These are phyloP conservation scores for Starmerella stigmatis DNA, from an alignment of 805 yeast genomes.

Conservation along the genomic window DNA sequence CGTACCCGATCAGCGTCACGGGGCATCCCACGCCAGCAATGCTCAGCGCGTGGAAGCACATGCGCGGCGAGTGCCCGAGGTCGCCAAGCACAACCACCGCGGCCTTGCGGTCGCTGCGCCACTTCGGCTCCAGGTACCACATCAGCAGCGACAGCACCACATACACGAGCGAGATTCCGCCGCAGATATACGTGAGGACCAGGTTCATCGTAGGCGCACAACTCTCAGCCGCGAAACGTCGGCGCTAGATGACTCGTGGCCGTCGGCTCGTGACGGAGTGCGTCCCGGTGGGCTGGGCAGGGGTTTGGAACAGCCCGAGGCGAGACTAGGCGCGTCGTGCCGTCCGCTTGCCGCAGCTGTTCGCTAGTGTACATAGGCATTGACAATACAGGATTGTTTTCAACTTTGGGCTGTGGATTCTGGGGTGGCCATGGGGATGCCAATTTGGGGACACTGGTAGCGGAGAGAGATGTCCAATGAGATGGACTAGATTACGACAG, in stretches of 20 bases:
- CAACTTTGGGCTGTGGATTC: too few relatives aligned
- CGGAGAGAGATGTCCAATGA: too few relatives aligned
- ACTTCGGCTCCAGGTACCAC: slow-evolving; percentile 24
- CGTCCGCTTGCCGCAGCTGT: too few relatives aligned
- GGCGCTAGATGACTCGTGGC: too few relatives aligned
- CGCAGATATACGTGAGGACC: slow-evolving; percentile 10
- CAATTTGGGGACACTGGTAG: too few relatives aligned
- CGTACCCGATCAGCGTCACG: slow-evolving; percentile 79
- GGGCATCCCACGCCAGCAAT: slow-evolving; percentile 56
- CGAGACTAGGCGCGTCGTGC: too few relatives aligned
- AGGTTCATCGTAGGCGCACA: slow-evolving; percentile 9
- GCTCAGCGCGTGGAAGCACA: slow-evolving; percentile 79
- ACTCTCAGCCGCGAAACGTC: not conserved
- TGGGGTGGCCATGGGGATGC: too few relatives aligned
- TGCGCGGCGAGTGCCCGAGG: slow-evolving; percentile 88
- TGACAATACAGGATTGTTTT: too few relatives aligned
- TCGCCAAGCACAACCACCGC: slow-evolving; percentile 84
- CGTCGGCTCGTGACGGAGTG: not conserved
- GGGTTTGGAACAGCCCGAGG: too few relatives aligned
- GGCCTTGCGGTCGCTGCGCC: slow-evolving; percentile 39
- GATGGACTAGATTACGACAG: too few relatives aligned
- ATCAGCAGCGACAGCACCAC: slow-evolving; percentile 15
- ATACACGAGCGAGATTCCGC: slow-evolving; percentile 15
- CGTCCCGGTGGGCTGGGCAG: too few relatives aligned
- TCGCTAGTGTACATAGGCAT: too few relatives aligned